These are phyloP conservation scores for Helminthosporium solani DNA, from an alignment of 2,329 filamentous ascomycete species.

Conservation along the genomic window DNA sequence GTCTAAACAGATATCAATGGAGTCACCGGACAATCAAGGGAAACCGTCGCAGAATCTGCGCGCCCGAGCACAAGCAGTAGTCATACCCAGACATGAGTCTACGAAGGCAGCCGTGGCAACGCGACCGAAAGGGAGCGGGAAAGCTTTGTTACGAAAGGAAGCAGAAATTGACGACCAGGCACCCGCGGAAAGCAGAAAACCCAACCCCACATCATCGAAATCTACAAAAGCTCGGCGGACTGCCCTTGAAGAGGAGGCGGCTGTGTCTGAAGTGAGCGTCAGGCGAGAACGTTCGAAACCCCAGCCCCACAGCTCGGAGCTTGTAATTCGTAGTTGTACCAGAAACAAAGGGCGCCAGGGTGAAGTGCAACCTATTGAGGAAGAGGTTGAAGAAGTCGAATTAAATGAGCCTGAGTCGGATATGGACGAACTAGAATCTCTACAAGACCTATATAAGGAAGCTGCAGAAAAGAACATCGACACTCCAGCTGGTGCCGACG, in stretches of 20 bases:
- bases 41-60: neutral
- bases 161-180: neutral
- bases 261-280: neutral
- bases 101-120: neutral
- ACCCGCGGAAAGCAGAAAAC: neutral
- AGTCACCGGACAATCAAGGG: neutral
- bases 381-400: neutral
- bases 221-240: neutral
- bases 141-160: neutral
- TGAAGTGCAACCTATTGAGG: neutral
- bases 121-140: neutral
- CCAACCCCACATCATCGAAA: neutral
- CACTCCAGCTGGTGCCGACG: no score
- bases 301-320: neutral
- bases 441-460: neutral
- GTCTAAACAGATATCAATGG: neutral
- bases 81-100: no score
- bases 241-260: neutral
- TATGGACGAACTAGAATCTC: no score
- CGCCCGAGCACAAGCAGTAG: neutral
- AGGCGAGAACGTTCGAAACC: neutral
- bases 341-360: neutral
- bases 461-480: neutral
- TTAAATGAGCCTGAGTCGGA: neutral
- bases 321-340: neutral